Evolutionary conservation across 2,329 filamentous ascomycete genomes (phyloP), one percentile per base, ranked within the genome.

Genomic region (Hymenoscyphus albidus): DNA sequence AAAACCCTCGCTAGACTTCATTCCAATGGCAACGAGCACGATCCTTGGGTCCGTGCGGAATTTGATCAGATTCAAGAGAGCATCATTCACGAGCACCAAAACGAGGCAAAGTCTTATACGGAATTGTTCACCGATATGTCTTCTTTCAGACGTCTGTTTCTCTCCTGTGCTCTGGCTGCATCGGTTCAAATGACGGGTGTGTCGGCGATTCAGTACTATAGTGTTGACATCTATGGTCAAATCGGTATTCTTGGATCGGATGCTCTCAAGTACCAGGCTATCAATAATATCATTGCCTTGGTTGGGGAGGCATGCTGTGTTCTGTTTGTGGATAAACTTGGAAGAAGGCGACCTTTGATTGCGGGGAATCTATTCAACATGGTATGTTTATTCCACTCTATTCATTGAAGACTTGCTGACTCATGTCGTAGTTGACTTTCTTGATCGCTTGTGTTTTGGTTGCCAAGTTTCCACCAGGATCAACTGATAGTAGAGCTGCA

Each of bases 301-400:
- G 70, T 88, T 39, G 86, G 81, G 0, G 83, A 88, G 70, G 82
- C 83, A 68, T 78, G 81, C 66, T 88, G 85, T 70, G 85, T 89
- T 65, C 70, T 85, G 59, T 76, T 85, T 64, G 87, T 93, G 68
- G 91, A 93, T 74, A 81, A 79, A 40, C 83, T 88, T 9, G 91
- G 91, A 59, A 86, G 91, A 57, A 83, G 91, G 65, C 87, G 87
- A 83, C 86, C 88, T 0, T 77, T 93, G 59, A 93, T 94, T 66
- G 72, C 79, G 13, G 90, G 90, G 16, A 93, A 93, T 71, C 74
- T 92, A 12, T 82, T 83, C 63, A 93, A 93, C 77, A 85, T 84
- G 74, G 72, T 90, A 13, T 89, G 85, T 58, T 18, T 35, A 10
- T 22, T 14, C 10, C 7, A 10, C 40, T 44, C 5, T 6, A 22